A percentile compares a stretch with the other conserved stretches of the same genome.
These are phyloP conservation scores for Stagonosporopsis chrysanthemi DNA, from an alignment of 2,329 filamentous ascomycete species.

Conservation along the genomic window DNA sequence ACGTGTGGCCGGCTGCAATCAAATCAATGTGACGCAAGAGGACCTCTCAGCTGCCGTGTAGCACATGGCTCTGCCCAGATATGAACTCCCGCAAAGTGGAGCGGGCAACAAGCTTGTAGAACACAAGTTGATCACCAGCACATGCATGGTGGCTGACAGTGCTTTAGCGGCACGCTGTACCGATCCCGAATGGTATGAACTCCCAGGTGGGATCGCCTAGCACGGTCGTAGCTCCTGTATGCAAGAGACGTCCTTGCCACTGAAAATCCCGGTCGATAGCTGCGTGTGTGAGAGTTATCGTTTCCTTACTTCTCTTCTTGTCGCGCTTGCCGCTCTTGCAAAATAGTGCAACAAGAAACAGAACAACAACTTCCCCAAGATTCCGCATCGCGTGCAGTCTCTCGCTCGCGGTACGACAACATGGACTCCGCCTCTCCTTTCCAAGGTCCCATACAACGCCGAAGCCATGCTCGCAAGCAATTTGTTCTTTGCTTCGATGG, in stretches of 20 bases:
- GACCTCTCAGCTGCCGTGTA: conserved; percentile 2
- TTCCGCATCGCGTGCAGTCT: background rate
- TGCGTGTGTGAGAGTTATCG: background rate
- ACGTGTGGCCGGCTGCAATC: background rate
- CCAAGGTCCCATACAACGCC: conserved; percentile 11
- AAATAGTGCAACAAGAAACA: conserved; percentile 6
- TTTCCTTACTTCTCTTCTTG: background rate
- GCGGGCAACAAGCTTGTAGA: conserved; percentile 4
- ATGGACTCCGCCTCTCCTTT: conserved; percentile 8
- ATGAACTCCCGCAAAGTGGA: background rate
- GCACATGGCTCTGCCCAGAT: background rate
- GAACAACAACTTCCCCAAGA: conserved; percentile 4
- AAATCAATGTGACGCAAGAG: background rate
- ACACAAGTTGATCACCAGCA: conserved; percentile 4
- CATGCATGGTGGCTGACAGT: conserved; percentile 14
- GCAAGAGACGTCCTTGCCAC: conserved; percentile 5
- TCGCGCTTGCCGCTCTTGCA: conserved; percentile 6
- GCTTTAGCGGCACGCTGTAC: background rate
- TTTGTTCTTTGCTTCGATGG: conserved; percentile 62
- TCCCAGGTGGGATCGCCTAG: background rate
- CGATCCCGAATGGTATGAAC: background rate
- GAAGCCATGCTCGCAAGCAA: conserved; percentile 58
- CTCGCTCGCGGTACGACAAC: conserved; percentile 4
- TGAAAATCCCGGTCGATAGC: background rate
- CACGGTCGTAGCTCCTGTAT: background rate